Conservation (phyloP, 345 rosid genomes). For the Pugionium cornutum region DNA sequence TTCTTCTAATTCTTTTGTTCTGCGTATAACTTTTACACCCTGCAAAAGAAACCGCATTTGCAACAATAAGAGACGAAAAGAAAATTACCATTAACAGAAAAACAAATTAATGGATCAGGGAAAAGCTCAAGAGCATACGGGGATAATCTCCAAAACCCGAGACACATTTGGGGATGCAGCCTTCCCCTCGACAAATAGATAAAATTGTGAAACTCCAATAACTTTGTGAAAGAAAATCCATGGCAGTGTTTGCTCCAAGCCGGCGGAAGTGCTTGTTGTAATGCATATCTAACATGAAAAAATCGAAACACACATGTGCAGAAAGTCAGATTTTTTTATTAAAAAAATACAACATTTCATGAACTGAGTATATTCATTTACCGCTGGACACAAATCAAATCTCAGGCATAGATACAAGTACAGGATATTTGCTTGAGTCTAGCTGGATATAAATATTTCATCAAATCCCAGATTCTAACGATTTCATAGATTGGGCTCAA, state of each 20-base stretch:
- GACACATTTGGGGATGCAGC: conserved; percentile 78
- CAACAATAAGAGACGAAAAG: conserved; percentile 12
- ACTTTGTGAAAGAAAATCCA: conserved; percentile 94
- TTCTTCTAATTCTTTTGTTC: conserved; percentile 87
- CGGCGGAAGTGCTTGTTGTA: conserved; percentile 90
- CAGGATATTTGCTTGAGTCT: neutral
- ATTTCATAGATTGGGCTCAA: neutral
- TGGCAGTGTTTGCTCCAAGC: conserved; percentile 80
- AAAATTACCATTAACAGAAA: neutral
- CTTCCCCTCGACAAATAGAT: conserved; percentile 92
- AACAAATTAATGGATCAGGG: conserved; percentile 8
- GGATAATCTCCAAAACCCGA: conserved; percentile 68
- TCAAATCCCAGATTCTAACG: no score
- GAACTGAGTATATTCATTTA: neutral
- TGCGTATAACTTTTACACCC: conserved; percentile 81
- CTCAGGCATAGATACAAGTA: neutral
- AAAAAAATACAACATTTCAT: neutral
- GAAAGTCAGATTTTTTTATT: conserved; percentile 20
- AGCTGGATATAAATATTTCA: neutral
- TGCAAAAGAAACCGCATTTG: conserved; percentile 35
- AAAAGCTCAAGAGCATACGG: conserved; percentile 41
- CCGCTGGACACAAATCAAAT: neutral
- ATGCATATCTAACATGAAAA: conserved; percentile 61
- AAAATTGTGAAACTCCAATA: conserved; percentile 80
- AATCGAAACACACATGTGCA: neutral